Conservation (phyloP, 1,284 basidiomycete genomes). For the Salmacisia buchloeana region DNA sequence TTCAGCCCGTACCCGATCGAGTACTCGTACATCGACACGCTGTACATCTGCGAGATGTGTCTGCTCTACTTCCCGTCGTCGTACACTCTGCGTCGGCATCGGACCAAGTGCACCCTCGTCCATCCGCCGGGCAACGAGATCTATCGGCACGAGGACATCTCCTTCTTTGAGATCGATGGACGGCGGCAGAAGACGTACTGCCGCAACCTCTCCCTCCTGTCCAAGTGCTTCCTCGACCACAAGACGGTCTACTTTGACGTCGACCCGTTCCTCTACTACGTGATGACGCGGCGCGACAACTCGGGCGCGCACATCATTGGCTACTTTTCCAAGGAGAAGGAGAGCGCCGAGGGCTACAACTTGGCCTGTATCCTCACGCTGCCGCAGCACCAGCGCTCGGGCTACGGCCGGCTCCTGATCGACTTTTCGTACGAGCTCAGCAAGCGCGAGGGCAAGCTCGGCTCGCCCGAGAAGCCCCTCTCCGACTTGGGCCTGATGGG, state of each 20-base stretch:
- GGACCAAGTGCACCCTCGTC: slow-evolving; percentile 81
- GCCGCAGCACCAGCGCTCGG: slow-evolving; percentile 92
- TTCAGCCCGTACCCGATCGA: slow-evolving; percentile 98
- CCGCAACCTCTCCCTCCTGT: slow-evolving; percentile 89
- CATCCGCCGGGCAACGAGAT: slow-evolving; percentile 99
- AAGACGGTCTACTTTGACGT: slow-evolving; percentile 99
- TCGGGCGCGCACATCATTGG: slow-evolving; percentile 89
- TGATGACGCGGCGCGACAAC: slow-evolving; percentile 86
- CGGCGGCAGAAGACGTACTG: slow-evolving; percentile 94
- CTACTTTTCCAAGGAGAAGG: slow-evolving; percentile 99
- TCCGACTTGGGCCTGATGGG: slow-evolving; percentile 86
- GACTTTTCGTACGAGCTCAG: slow-evolving; percentile 97
- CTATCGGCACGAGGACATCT: slow-evolving; percentile 91
- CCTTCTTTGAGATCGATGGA: slow-evolving; percentile 97
- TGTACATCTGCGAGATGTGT: slow-evolving; percentile 99
- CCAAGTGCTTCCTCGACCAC: slow-evolving; percentile 97
- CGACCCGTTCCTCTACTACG: slow-evolving; percentile 98
- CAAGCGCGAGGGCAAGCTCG: slow-evolving; percentile 91
- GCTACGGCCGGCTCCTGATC: slow-evolving; percentile 90
- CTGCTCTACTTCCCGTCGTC: slow-evolving; percentile 42
- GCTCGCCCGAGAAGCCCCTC: slow-evolving; percentile 95
- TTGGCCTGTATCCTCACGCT: slow-evolving; percentile 97
- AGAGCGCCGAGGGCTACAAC: slow-evolving; percentile 95
- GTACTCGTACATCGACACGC: slow-evolving; percentile 86
- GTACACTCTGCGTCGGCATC: slow-evolving; percentile 60